phyloP scores from a whole-genome alignment of 768 basidiomycete genomes.

The Boletellus ananiceps region DNA sequence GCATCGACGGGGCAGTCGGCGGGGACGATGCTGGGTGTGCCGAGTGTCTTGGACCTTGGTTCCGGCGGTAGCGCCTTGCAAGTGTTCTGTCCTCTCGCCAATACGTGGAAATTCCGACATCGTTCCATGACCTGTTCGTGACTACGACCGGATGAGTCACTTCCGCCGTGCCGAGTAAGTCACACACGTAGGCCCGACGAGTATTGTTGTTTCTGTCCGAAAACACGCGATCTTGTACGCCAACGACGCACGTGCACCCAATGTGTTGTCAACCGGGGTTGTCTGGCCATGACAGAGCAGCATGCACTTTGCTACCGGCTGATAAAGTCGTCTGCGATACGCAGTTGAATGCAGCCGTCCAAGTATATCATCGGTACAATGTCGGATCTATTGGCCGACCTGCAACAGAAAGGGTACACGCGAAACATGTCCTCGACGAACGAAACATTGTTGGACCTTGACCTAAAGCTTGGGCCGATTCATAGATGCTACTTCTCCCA shows the following conservation, averaged over 20 bases:
- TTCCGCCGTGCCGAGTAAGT: slow-evolving; percentile 46
- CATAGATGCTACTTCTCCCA: background rate
- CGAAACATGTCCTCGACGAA: background rate
- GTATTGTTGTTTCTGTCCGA: too few relatives aligned
- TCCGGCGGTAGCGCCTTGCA: background rate
- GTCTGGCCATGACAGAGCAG: too few relatives aligned
- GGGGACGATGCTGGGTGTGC: too few relatives aligned
- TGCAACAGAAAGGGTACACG: background rate
- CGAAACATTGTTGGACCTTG: background rate
- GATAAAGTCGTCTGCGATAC: too few relatives aligned
- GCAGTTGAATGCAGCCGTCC: too few relatives aligned
- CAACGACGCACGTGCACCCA: slow-evolving; percentile 3
- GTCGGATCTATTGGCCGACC: background rate
- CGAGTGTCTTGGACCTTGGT: too few relatives aligned
- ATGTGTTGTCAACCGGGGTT: too few relatives aligned
- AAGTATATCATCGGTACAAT: too few relatives aligned
- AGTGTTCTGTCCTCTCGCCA: slow-evolving; percentile 27
- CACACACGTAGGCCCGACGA: too few relatives aligned
- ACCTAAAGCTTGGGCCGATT: slow-evolving; percentile 14
- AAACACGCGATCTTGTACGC: too few relatives aligned
- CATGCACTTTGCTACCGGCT: too few relatives aligned
- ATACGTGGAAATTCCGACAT: slow-evolving; percentile 54
- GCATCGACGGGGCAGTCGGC: too few relatives aligned
- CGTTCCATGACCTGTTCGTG: slow-evolving; percentile 34
- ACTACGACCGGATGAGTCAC: slow-evolving; percentile 52